Evolutionary conservation across 1,139 yeast species (phyloP).

Genomic region (Pichia sp.): DNA sequence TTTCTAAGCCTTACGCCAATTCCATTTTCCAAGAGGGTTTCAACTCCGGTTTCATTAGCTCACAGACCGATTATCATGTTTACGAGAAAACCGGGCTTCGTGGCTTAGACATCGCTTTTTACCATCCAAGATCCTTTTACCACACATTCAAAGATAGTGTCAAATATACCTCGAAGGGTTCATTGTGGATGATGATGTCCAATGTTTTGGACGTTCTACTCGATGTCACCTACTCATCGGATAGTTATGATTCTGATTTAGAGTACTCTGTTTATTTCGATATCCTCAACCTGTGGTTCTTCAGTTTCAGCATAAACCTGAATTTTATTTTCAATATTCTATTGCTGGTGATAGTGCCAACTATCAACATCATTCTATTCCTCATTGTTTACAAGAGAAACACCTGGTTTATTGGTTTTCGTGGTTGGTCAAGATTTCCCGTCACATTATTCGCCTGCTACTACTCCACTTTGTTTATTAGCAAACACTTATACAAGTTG

Average conservation of each 20-base stretch:
- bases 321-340: conserved; percentile 47
- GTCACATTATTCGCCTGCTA: conserved; percentile 46
- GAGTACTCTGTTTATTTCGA: conserved; percentile 47
- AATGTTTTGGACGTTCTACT: conserved; percentile 57
- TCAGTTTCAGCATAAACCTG: conserved; percentile 48
- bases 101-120: conserved; percentile 78
- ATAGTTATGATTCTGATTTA: conserved; percentile 36
- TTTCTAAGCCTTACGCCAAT: conserved; percentile 63
- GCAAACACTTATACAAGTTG: conserved; percentile 34
- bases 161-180: conserved; percentile 54
- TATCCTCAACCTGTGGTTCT: conserved; percentile 51
- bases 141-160: conserved; percentile 77
- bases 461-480: conserved; percentile 37
- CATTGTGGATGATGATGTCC: conserved; percentile 81
- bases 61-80: conserved; percentile 83
- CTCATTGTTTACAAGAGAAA: conserved; percentile 43
- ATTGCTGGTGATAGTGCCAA: conserved; percentile 52
- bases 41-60: conserved; percentile 62
- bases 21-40: conserved; percentile 83
- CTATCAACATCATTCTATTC: conserved; percentile 47
- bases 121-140: conserved; percentile 74
- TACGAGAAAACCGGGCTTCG: conserved; percentile 65
- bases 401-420: conserved; percentile 46
- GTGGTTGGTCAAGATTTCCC: conserved; percentile 55
- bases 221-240: conserved; percentile 40